Evolutionary conservation across 1,284 basidiomycete genomes (phyloP), one percentile per base, ranked within the genome.

Genomic region (Serendipita sp.): DNA sequence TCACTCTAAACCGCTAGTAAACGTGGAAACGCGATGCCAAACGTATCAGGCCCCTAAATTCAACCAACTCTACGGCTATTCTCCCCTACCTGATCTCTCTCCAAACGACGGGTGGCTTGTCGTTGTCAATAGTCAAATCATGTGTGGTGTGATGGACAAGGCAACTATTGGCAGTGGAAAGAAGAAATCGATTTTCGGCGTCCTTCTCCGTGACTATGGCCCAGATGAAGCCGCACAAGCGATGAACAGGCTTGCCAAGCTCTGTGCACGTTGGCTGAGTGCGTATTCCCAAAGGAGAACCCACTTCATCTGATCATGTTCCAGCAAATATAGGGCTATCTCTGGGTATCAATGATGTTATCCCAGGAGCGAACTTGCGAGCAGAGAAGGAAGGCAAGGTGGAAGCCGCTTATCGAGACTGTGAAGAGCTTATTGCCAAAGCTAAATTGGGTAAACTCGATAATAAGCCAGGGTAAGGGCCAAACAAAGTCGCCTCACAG

Each of bases 141-240:
- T 99, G 92, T 98, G 95, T 70, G 96, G 96, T 60, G 91, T 95
- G 6, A 96, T 99, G 83, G 96, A 99, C 78, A 99, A 99, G 77
- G 91, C 91, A 22, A 98, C 93, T 0, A 91, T 99, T 3, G 96
- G 96, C 64, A 91, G 93, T 70, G 96, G 96, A 63, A 99, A 99
- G 82, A 99, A 99, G 79, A 98, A 97, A 73, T 97, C 93, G 1
- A 92, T 99, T 42, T 99, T 99, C 70, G 95, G 95, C 66, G 92
- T 98, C 61, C 97, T 99, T 69, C 82, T 98, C 75, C 82, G 96
- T 65, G 96, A 99, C 74, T 99, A 96, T 73, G 96, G 96, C 5
- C 82, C 92, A 1, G 87, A 97, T 70, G 93, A 93, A 71, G 95
- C 96, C 0, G 92, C 94, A 0, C 79, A 83, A 32, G 94, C 94